These are phyloP conservation scores for Phylloporus rhodoxanthus DNA, from an alignment of 768 basidiomycete species.

Conservation along the genomic window DNA sequence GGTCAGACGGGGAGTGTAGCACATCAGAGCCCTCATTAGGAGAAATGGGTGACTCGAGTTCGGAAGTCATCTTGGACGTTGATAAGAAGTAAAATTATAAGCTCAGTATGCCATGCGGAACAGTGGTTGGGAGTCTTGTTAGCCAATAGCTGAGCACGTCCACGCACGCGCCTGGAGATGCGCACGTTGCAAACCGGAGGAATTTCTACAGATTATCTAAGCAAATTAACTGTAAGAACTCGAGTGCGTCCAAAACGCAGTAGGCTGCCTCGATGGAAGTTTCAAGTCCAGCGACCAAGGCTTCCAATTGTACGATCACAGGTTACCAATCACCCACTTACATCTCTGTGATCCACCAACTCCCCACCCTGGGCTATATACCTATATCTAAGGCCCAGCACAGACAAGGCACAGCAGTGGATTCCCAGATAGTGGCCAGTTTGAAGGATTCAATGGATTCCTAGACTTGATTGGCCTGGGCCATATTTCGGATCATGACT, in stretches of 20 bases:
- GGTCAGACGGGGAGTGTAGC: slow-evolving; percentile 42
- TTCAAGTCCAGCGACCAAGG: not conserved
- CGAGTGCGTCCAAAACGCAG: not conserved
- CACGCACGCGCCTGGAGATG: not conserved
- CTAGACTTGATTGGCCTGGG: not conserved
- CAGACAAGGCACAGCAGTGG: not conserved
- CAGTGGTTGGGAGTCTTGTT: not conserved
- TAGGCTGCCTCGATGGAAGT: too few species aligned
- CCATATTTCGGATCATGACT: not conserved
- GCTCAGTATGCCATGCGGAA: slow-evolving; percentile 1
- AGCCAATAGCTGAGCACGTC: not conserved
- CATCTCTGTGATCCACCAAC: too few species aligned
- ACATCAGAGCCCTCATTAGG: slow-evolving; percentile 61
- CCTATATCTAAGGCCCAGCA: too few species aligned
- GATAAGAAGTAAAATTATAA: not conserved
- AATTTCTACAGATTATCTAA: not conserved
- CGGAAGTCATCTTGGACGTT: slow-evolving; percentile 15
- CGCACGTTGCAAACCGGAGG: not conserved
- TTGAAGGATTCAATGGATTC: too few species aligned
- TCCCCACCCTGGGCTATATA: too few species aligned
- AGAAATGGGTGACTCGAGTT: slow-evolving; percentile 30
- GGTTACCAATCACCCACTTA: too few species aligned
- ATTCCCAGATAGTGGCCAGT: not conserved
- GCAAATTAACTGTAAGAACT: not conserved
- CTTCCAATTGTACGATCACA: not conserved